phyloP scores from a whole-genome alignment of 495 filamentous ascomycete species.

The Podospora pseudocomata region DNA sequence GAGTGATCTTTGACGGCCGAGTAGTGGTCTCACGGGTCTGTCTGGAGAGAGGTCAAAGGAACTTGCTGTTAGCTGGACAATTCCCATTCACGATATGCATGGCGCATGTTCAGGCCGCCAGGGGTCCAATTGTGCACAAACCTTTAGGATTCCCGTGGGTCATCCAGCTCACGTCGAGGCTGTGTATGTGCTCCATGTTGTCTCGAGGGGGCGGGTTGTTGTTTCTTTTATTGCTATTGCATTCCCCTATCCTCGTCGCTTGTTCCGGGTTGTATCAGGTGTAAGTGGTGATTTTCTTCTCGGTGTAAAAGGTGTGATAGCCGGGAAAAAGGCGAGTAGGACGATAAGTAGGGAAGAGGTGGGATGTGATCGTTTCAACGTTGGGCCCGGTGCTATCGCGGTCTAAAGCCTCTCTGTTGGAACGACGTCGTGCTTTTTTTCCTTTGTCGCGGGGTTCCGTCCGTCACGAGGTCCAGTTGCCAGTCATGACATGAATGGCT shows the following conservation, averaged over 20 bases:
- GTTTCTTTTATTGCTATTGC: slow-evolving; percentile 13
- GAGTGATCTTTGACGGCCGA: slow-evolving; percentile 21
- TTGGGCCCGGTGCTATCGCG: background rate
- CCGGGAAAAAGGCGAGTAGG: background rate
- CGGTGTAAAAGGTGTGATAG: slow-evolving; percentile 3
- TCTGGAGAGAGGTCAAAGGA: slow-evolving; percentile 15
- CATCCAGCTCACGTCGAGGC: slow-evolving; percentile 68
- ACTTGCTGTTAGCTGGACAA: background rate
- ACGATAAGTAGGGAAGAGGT: background rate
- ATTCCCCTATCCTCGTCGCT: background rate
- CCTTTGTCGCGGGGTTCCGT: background rate
- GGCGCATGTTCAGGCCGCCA: background rate
- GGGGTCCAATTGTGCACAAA: slow-evolving; percentile 13
- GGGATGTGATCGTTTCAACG: background rate
- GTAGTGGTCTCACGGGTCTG: slow-evolving; percentile 22
- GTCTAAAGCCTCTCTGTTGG: background rate
- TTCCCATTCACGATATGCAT: background rate
- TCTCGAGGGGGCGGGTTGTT: slow-evolving; percentile 9
- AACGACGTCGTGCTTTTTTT: background rate
- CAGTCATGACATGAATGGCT: background rate
- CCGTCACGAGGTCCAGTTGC: background rate
- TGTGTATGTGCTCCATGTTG: slow-evolving; percentile 60
- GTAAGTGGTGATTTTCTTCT: background rate
- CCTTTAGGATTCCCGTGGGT: slow-evolving; percentile 50
- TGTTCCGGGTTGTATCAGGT: background rate